These are phyloP conservation scores for Fraxinus ornus DNA, from an alignment of 305 asterid genomes.

Conservation along the genomic window DNA sequence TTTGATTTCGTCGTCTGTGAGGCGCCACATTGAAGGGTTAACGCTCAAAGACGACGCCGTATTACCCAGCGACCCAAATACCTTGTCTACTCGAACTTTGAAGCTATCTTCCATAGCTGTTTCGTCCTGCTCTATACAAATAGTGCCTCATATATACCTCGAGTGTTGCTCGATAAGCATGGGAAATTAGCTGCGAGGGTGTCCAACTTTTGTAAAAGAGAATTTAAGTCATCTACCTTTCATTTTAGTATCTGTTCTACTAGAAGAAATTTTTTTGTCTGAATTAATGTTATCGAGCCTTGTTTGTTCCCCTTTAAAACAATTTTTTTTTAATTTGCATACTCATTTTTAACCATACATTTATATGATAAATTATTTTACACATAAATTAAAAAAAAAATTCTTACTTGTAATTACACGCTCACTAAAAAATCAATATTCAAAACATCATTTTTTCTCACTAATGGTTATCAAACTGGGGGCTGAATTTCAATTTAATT, in stretches of 20 bases:
- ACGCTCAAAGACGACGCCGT: constrained; percentile 34
- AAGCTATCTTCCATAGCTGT: constrained; percentile 74
- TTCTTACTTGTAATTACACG: not conserved
- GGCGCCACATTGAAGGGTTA: constrained; percentile 55
- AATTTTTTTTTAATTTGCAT: not conserved
- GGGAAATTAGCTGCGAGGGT: not conserved
- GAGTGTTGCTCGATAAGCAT: not conserved
- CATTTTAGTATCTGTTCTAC: not conserved
- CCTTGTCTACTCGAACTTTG: constrained; percentile 79
- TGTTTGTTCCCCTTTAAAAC: not conserved
- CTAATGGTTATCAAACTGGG: not conserved
- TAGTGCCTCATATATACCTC: not conserved
- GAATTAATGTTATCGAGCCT: not conserved
- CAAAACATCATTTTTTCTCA: not conserved
- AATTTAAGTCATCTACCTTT: not conserved
- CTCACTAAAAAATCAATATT: not conserved
- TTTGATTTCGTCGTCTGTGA: constrained; percentile 73
- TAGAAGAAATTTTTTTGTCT: not conserved
- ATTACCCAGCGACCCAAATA: constrained; percentile 57
- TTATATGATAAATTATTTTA: not conserved
- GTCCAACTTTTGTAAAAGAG: not conserved
- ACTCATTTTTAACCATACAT: not conserved
- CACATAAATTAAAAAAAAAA: not conserved
- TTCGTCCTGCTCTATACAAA: not conserved
- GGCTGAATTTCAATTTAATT: not conserved